Percentiles rank a stretch among this genome's conserved stretches.
phyloP scores from a whole-genome alignment of 2,329 filamentous ascomycete species.

The Phialocephala subalpina region DNA sequence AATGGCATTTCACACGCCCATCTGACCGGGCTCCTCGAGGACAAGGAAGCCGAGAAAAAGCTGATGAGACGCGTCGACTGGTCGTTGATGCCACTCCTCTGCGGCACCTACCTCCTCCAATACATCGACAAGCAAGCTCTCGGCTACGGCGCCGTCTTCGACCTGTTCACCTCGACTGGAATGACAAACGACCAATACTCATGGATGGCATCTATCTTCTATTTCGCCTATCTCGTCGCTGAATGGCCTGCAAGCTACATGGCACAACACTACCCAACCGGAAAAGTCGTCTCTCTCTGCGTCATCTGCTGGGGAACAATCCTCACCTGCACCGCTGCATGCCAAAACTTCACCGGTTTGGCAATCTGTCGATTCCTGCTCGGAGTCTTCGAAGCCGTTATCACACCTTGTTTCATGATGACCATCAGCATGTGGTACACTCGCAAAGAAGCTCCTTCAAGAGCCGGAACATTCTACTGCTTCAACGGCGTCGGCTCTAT shows the following conservation, averaged over 20 bases:
- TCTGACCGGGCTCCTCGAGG: too few relatives aligned
- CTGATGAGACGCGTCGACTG: too few relatives aligned
- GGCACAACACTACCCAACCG: slow-evolving; percentile 52
- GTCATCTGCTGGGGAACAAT: slow-evolving; percentile 66
- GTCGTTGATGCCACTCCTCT: slow-evolving; percentile 21
- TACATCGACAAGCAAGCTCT: slow-evolving; percentile 59
- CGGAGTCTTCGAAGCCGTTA: slow-evolving; percentile 66
- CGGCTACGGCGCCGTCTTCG: slow-evolving; percentile 52
- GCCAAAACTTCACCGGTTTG: slow-evolving; percentile 63
- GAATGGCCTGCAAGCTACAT: slow-evolving; percentile 30
- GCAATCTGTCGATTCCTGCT: slow-evolving; percentile 71
- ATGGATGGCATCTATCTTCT: slow-evolving; percentile 55
- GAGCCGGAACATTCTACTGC: slow-evolving; percentile 70
- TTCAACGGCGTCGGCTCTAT: slow-evolving; percentile 66
- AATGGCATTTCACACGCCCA: too few relatives aligned
- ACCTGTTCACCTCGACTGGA: slow-evolving; percentile 52
- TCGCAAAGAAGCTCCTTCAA: slow-evolving; percentile 67
- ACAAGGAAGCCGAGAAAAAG: too few relatives aligned
- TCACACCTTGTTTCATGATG: slow-evolving; percentile 70
- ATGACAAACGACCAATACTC: slow-evolving; percentile 53
- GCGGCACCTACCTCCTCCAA: slow-evolving; percentile 58
- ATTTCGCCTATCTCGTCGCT: slow-evolving; percentile 47
- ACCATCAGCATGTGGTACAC: slow-evolving; percentile 74
- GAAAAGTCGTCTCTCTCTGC: slow-evolving; percentile 66
- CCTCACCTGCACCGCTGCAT: slow-evolving; percentile 66